Conservation (phyloP, 2,329 filamentous ascomycete species). For the Hypoxylon sp. region DNA sequence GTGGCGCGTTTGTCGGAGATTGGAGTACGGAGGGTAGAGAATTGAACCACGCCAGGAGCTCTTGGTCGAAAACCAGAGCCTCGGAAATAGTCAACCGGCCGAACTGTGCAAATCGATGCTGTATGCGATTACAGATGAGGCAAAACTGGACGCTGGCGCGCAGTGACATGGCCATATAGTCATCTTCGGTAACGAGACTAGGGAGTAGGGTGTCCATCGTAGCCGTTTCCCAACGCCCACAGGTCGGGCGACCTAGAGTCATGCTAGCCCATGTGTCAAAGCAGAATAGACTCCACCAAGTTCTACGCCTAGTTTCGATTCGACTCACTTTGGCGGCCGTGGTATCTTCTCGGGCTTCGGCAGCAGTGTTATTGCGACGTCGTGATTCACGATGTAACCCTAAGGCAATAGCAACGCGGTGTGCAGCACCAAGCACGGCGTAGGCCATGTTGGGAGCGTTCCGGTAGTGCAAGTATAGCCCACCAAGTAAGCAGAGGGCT, state of each 20-base stretch:
- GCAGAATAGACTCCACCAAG: slow-evolving; percentile 32
- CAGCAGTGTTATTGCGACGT: slow-evolving; percentile 7
- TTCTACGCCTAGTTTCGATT: slow-evolving; percentile 27
- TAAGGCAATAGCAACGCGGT: slow-evolving; percentile 29
- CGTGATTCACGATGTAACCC: slow-evolving; percentile 29
- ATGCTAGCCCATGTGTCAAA: slow-evolving; percentile 33
- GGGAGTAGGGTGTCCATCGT: slow-evolving; percentile 29
- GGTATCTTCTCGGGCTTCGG: slow-evolving; percentile 2
- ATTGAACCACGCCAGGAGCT: slow-evolving; percentile 24
- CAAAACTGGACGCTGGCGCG: slow-evolving; percentile 25
- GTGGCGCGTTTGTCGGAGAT: slow-evolving; percentile 23
- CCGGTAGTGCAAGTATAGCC: slow-evolving; percentile 28
- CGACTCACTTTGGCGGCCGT: slow-evolving; percentile 6
- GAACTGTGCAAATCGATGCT: slow-evolving; percentile 29
- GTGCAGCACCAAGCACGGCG: slow-evolving; percentile 24
- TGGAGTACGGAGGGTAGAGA: slow-evolving; percentile 23
- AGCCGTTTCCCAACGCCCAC: slow-evolving; percentile 26
- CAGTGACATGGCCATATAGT: slow-evolving; percentile 28
- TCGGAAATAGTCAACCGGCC: slow-evolving; percentile 25
- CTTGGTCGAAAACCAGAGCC: slow-evolving; percentile 24
- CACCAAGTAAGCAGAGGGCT: slow-evolving; percentile 30
- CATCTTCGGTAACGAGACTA: slow-evolving; percentile 17
- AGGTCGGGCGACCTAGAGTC: slow-evolving; percentile 30
- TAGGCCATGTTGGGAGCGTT: slow-evolving; percentile 34
- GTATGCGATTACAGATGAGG: slow-evolving; percentile 30